Evolutionary conservation across 805 yeast genomes (phyloP), one percentile per base, ranked within the genome.

Genomic region (Yarrowia sp.): DNA sequence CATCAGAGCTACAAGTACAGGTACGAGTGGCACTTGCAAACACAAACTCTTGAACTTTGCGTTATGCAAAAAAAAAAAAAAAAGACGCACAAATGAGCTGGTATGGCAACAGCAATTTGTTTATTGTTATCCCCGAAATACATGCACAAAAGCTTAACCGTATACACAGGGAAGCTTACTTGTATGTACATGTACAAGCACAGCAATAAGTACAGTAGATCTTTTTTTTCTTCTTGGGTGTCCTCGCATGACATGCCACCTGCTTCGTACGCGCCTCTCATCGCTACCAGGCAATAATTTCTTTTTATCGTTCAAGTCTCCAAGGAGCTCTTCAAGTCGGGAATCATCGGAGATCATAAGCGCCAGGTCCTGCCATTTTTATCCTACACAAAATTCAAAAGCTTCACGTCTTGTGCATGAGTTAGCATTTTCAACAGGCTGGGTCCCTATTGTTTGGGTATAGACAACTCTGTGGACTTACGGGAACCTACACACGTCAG

Each of bases 1-100:
- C 33, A 10, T 32, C 33, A 32, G 33, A 7, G n/a, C n/a, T n/a
- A n/a, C n/a, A n/a, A n/a, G n/a, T n/a, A n/a, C n/a, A n/a, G n/a
- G n/a, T n/a, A n/a, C n/a, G n/a, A n/a, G n/a, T n/a, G n/a, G n/a
- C n/a, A n/a, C n/a, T n/a, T n/a, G n/a, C n/a, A n/a, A n/a, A n/a
- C n/a, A n/a, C n/a, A n/a, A n/a, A n/a, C n/a, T n/a, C n/a, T 17
- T 32, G 54, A 48, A 48, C 54, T 32, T 48, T 48, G 54, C 28
- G 28, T 19, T 48, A 32, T 32, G 52, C 24, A 46, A 46, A 46
- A 44, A 1, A 10, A 6, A 43, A 16, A 43, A 24, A 16, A 14
- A 3, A 33, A 26, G 49, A 14, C 51, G 26, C 51, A 44, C 33
- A 33, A 44, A 44, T 33, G 51, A 44, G 51, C 28, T 26, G 30